Percentiles rank a stretch among this genome's conserved stretches.
Conservation (phyloP, 2,329 filamentous ascomycete species). For the Claviceps lovelessii region DNA sequence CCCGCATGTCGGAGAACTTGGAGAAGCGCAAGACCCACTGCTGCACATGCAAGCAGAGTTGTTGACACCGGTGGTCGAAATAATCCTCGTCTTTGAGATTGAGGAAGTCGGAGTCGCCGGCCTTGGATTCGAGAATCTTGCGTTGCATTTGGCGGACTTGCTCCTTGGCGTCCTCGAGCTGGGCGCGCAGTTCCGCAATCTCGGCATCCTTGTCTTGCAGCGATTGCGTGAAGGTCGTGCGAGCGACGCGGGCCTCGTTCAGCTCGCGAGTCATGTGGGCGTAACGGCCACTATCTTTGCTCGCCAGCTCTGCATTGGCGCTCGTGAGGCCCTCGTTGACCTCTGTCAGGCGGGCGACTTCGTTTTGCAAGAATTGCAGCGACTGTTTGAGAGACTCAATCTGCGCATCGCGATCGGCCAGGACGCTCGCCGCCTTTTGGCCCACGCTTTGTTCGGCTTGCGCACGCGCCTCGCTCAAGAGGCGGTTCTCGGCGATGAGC, state of each 20-base stretch:
- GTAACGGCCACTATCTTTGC: slow-evolving; percentile 61
- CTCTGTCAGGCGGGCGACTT: slow-evolving; percentile 66
- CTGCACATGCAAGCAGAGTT: slow-evolving; percentile 88
- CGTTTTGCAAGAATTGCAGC: slow-evolving; percentile 65
- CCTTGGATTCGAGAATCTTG: slow-evolving; percentile 43
- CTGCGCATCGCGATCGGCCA: slow-evolving; percentile 74
- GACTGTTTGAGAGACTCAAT: slow-evolving; percentile 70
- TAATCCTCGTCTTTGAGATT: slow-evolving; percentile 78
- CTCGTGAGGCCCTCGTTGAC: slow-evolving; percentile 68
- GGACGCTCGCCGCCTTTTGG: slow-evolving; percentile 51
- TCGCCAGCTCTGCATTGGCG: slow-evolving; percentile 61
- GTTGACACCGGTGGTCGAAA: slow-evolving; percentile 86
- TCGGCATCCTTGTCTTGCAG: slow-evolving; percentile 75
- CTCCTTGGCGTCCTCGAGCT: slow-evolving; percentile 59
- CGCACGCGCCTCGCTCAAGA: slow-evolving; percentile 57
- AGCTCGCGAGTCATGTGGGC: slow-evolving; percentile 54
- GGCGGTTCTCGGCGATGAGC: slow-evolving; percentile 69
- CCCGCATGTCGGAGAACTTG: slow-evolving; percentile 86
- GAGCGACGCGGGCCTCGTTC: slow-evolving; percentile 49
- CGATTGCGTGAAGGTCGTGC: slow-evolving; percentile 46
- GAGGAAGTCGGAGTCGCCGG: slow-evolving; percentile 59
- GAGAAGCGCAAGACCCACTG: slow-evolving; percentile 97
- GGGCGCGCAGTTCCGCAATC: slow-evolving; percentile 60
- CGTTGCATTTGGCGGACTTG: slow-evolving; percentile 38
- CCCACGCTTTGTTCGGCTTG: slow-evolving; percentile 53